Percentiles rank a stretch among this genome's conserved stretches.
Conservation (phyloP, 768 basidiomycete species). For the Pleurotus citrinopileatus region DNA sequence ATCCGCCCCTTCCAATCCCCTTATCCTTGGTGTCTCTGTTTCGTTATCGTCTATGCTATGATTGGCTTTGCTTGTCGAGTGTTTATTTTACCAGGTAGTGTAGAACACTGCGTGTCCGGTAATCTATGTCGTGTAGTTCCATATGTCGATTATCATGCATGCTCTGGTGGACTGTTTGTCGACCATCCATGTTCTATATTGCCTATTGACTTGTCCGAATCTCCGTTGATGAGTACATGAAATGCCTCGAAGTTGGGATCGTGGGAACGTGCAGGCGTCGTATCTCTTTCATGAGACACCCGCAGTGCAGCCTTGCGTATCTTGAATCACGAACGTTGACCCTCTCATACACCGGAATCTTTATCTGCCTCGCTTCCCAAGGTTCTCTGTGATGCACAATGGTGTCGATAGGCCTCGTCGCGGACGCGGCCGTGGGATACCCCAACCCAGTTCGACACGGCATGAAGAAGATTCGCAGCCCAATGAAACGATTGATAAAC, state of each 20-base stretch:
- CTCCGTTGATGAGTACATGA: too few species aligned
- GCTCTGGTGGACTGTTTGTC: neutral
- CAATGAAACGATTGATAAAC: conserved; percentile 11
- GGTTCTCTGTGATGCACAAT: conserved; percentile 1
- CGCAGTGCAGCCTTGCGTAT: neutral
- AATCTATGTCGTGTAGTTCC: conserved; percentile 8
- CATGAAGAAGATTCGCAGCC: conserved; percentile 11
- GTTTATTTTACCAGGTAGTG: conserved; percentile 10
- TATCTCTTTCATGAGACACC: neutral
- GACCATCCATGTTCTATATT: too few species aligned
- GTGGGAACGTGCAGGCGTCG: neutral
- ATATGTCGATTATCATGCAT: conserved; percentile 3
- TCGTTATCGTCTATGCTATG: conserved; percentile 7
- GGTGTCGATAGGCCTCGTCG: neutral
- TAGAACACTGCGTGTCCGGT: conserved; percentile 7
- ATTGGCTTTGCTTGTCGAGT: conserved; percentile 6
- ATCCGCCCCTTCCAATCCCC: neutral
- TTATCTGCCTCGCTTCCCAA: neutral
- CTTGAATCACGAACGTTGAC: neutral
- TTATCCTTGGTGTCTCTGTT: neutral
- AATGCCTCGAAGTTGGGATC: too few species aligned
- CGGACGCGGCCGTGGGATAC: neutral
- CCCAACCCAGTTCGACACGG: neutral
- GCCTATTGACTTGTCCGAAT: too few species aligned
- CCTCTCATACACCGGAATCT: neutral